Evolutionary conservation across 1,284 basidiomycete genomes (phyloP).

Genomic region (Salmacisia buchloeana): DNA sequence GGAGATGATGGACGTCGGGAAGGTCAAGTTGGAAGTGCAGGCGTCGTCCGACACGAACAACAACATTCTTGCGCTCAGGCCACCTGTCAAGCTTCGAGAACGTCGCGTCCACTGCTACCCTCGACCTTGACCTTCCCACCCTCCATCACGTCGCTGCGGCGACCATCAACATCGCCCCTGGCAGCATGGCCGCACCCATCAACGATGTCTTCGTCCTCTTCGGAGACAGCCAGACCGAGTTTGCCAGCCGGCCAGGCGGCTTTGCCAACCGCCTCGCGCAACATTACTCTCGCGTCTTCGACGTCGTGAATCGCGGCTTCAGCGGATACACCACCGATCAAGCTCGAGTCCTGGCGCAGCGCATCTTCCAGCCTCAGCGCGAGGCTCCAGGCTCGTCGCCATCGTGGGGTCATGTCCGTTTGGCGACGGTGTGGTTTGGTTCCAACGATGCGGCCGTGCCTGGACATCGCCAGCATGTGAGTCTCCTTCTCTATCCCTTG

Average conservation of each 20-base stretch:
- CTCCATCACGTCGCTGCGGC: too few relatives aligned
- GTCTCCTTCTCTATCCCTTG: too few relatives aligned
- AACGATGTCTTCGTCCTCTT: not conserved
- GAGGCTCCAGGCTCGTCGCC: not conserved
- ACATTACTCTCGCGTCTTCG: not conserved
- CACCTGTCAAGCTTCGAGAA: too few relatives aligned
- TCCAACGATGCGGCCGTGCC: not conserved
- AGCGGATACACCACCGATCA: conserved; percentile 3
- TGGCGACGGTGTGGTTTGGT: conserved; percentile 2
- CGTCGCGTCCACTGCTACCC: too few relatives aligned
- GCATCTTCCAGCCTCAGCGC: not conserved
- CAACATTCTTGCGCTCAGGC: not conserved
- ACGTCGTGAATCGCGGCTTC: conserved; percentile 5
- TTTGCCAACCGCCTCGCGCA: not conserved
- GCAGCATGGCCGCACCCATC: not conserved
- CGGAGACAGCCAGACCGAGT: conserved; percentile 4
- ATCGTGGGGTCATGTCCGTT: not conserved
- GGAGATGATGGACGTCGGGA: not conserved
- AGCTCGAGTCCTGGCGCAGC: not conserved
- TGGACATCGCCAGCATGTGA: conserved; percentile 3
- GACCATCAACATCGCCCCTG: too few relatives aligned
- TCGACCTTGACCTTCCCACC: too few relatives aligned
- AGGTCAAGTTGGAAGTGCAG: not conserved
- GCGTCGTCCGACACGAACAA: too few relatives aligned
- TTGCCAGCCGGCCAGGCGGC: not conserved